Percentiles rank a stretch among this genome's conserved stretches.
These are phyloP conservation scores for Fragaria iinumae DNA, from an alignment of 306 rosid genomes.

Conservation along the genomic window DNA sequence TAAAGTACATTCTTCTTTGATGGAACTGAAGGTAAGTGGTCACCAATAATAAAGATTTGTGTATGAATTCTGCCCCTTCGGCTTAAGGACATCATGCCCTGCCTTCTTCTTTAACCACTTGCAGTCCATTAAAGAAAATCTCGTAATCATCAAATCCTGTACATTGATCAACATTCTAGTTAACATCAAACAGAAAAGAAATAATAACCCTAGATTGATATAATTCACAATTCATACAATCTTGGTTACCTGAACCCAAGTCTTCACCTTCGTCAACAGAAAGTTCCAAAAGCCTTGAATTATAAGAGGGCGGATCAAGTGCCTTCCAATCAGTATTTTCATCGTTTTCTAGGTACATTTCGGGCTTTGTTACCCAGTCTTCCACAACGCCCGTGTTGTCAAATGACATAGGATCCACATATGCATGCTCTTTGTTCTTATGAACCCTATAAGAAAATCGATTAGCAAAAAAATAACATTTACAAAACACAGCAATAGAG, in stretches of 20 bases:
- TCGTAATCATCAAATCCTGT: slow-evolving; percentile 71
- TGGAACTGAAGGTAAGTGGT: background rate
- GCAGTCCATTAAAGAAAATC: slow-evolving; percentile 43
- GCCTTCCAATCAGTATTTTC: slow-evolving; percentile 55
- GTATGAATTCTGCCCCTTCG: slow-evolving; percentile 22
- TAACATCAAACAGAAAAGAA: background rate
- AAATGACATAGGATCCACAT: slow-evolving; percentile 50
- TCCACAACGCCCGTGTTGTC: slow-evolving; percentile 39
- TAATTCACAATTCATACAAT: background rate
- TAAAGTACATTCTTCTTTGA: background rate
- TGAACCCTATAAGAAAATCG: slow-evolving; percentile 38
- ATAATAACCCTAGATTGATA: background rate
- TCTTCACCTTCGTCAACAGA: slow-evolving; percentile 58
- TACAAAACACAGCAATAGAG: background rate
- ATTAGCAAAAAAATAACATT: slow-evolving; percentile 4
- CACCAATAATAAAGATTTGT: background rate
- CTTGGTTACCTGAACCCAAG: slow-evolving; percentile 47
- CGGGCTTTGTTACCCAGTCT: slow-evolving; percentile 55
- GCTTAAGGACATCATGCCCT: slow-evolving; percentile 33
- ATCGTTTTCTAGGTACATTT: slow-evolving; percentile 37
- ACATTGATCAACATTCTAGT: slow-evolving; percentile 22
- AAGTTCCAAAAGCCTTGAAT: slow-evolving; percentile 50
- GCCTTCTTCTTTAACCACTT: slow-evolving; percentile 47
- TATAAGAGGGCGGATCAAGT: slow-evolving; percentile 49
- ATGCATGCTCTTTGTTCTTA: slow-evolving; percentile 46